Evolutionary conservation across 352 stramenopile genomes (phyloP).

Genomic region (Pythium brachiatum): DNA sequence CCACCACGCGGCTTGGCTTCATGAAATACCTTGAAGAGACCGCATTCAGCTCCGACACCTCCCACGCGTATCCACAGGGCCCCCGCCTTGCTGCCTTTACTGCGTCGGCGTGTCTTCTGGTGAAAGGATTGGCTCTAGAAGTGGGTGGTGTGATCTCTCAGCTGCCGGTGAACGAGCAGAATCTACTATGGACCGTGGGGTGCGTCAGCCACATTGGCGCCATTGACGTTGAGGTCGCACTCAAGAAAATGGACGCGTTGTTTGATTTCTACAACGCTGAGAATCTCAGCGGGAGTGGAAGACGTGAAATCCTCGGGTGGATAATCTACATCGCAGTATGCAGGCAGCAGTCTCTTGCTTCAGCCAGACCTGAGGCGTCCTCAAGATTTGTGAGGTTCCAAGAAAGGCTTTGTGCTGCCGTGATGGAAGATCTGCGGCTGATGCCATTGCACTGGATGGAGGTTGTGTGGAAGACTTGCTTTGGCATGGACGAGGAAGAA

Average conservation of each 20-base stretch:
- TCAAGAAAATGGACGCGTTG: not conserved
- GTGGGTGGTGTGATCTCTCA: slow-evolving; percentile 13
- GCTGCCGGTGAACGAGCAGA: not conserved
- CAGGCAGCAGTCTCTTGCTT: slow-evolving; percentile 32
- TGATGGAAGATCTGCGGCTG: slow-evolving; percentile 39
- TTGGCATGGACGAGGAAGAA: slow-evolving; percentile 41
- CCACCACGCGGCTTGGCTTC: not conserved
- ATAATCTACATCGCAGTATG: slow-evolving; percentile 26
- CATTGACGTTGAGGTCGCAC: not conserved
- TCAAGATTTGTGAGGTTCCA: slow-evolving; percentile 3
- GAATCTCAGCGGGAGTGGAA: not conserved
- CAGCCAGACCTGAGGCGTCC: not conserved
- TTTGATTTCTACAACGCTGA: not conserved
- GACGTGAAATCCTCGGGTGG: slow-evolving; percentile 11
- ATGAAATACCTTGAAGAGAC: not conserved
- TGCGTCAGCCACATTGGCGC: slow-evolving; percentile 11
- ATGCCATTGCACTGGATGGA: slow-evolving; percentile 59
- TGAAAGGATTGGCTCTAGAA: slow-evolving; percentile 40
- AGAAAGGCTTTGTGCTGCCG: slow-evolving; percentile 27
- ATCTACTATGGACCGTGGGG: slow-evolving; percentile 3
- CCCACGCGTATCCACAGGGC: not conserved
- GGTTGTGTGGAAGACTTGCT: slow-evolving; percentile 47
- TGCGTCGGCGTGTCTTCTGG: slow-evolving; percentile 33
- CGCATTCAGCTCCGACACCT: not conserved
- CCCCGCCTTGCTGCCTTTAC: slow-evolving; percentile 34